Evolutionary conservation across 441 rosid genomes (phyloP).

Genomic region (Euphorbia corollata): DNA sequence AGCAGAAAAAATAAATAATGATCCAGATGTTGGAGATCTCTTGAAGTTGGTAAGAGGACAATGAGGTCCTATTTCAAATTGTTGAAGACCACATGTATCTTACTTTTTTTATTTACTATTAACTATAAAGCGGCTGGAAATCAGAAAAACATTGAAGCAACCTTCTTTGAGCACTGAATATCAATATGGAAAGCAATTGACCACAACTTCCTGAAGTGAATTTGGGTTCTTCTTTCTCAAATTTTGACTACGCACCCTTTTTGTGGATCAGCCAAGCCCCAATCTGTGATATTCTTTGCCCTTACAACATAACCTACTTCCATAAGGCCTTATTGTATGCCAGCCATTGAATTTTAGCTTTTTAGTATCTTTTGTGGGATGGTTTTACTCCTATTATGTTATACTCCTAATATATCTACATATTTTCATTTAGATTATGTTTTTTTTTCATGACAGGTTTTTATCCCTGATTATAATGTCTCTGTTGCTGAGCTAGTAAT

Average conservation of each 20-base stretch:
- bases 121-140: background rate
- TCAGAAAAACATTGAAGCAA: background rate
- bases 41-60: constrained; percentile 39
- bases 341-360: background rate
- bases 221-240: background rate
- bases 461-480: constrained; percentile 30
- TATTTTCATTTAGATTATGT: background rate
- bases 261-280: background rate
- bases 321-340: background rate
- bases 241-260: background rate
- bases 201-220: background rate
- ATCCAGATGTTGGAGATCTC: constrained; percentile 43
- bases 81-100: background rate
- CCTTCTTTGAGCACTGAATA: background rate
- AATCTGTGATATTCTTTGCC: background rate
- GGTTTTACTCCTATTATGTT: background rate
- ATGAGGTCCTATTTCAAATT: background rate
- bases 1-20: constrained; percentile 42
- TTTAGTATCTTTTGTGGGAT: background rate
- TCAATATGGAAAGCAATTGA: background rate
- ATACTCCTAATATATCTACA: too few species aligned
- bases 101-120: background rate
- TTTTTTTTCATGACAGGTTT: constrained; percentile 20
- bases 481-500: constrained; percentile 31
- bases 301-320: background rate